Evolutionary conservation across 2,329 filamentous ascomycete genomes (phyloP), one percentile per base, ranked within the genome.

Genomic region (Pyricularia sp.): DNA sequence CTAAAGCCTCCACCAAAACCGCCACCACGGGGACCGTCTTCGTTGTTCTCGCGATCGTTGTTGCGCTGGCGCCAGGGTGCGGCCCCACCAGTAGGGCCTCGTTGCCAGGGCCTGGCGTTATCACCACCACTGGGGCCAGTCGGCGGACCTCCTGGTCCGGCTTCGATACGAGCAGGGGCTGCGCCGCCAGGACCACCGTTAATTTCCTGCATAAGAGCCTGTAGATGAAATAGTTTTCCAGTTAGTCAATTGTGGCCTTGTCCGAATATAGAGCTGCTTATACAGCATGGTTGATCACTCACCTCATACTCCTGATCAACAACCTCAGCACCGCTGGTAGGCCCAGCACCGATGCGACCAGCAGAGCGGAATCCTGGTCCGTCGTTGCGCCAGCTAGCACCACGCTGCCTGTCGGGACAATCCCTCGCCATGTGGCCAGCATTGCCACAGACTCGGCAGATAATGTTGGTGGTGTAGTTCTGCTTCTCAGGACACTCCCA

Each of bases 391-490:
- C 91, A 97, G 76, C 90, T 93, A 60, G 88, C 86, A 71, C 94
- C 94, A 73, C 90, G 87, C 79, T 94, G 90, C 74, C 94, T 84
- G 73, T 99, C 94, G 60, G 93, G 92, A 84, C 94, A 99, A 78
- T 99, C 94, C 71, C 93, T 88, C 70, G 93, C 94, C 92, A 99
- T 97, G 72, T 99, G 94, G 24, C 94, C 94, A 69, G 94, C 93
- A 75, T 97, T 97, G 70, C 94, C 94, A 79, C 94, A 99, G 71
- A 97, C 90, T 72, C 93, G 93, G 79, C 94, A 99, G 74, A 99
- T 97, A 75, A 99, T 97, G 78, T 92, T 97, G 72, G 94, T 93
- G n/a, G 94, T 99, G 78, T 89, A 97, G 79, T 99, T 99, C 75
- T 93, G 91, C 76, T 94, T 91, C 79, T 99, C 91, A 16, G 94